A percentile compares a stretch with the other conserved stretches of the same genome.
Evolutionary conservation across 768 basidiomycete genomes (phyloP).

Genomic region (Candolleomyces eurysporus): DNA sequence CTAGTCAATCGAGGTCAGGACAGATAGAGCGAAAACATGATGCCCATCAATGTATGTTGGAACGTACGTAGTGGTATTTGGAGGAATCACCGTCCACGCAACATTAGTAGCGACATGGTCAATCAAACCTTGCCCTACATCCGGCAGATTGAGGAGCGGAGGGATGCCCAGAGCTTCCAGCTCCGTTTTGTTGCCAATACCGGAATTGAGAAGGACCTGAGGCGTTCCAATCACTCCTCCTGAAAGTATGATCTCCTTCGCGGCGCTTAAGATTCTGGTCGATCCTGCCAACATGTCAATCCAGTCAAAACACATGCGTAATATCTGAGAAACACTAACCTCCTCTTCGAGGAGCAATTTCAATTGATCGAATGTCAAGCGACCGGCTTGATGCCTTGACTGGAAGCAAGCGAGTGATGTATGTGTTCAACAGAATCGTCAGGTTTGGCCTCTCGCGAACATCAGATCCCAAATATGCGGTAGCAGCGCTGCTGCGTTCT

Average conservation of each 20-base stretch:
- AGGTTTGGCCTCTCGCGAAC: conserved; percentile 3
- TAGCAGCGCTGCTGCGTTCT: conserved; percentile 15
- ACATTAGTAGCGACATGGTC: conserved; percentile 10
- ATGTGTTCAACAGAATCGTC: conserved; percentile 12
- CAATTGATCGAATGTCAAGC: conserved; percentile 13
- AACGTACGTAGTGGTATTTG: background rate
- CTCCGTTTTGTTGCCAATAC: conserved; percentile 20
- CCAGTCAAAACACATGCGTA: too few relatives aligned
- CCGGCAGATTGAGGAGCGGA: conserved; percentile 13
- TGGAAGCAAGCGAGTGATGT: conserved; percentile 11
- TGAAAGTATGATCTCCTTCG: conserved; percentile 27
- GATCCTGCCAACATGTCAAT: background rate
- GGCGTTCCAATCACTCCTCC: conserved; percentile 29
- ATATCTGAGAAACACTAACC: background rate
- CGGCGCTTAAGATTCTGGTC: conserved; percentile 12
- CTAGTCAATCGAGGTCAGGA: too few relatives aligned
- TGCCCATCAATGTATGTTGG: background rate
- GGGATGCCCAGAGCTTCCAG: conserved; percentile 10
- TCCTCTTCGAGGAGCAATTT: conserved; percentile 7
- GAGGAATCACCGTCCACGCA: background rate
- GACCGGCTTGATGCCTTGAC: background rate
- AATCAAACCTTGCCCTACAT: conserved; percentile 15
- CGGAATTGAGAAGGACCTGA: conserved; percentile 19
- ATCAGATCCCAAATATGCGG: conserved; percentile 7
- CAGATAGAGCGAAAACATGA: too few relatives aligned